Percentiles rank a stretch among this genome's conserved stretches.
These are phyloP conservation scores for Mycena epipterygia DNA, from an alignment of 768 basidiomycete species.

Conservation along the genomic window DNA sequence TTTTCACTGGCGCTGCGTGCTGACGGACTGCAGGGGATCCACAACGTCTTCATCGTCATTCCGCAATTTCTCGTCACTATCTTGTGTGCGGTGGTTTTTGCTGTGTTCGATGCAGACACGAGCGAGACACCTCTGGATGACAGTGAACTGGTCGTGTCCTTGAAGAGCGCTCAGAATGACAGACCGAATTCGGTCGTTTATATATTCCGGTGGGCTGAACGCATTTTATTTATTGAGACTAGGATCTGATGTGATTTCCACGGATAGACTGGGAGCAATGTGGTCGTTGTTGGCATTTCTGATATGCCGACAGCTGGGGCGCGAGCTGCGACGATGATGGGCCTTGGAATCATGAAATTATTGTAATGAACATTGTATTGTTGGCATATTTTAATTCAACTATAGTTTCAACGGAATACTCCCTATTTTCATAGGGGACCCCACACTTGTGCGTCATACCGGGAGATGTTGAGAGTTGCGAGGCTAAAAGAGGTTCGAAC, in stretches of 20 bases:
- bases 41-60: slow-evolving; percentile 93
- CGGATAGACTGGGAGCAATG: slow-evolving; percentile 73
- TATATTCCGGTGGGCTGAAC: slow-evolving; percentile 74
- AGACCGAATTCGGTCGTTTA: slow-evolving; percentile 79
- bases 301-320: slow-evolving; percentile 65
- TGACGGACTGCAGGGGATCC: slow-evolving; percentile 77
- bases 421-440: too few species aligned
- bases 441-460: too few species aligned
- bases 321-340: slow-evolving; percentile 48
- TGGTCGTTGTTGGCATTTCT: slow-evolving; percentile 66
- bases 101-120: slow-evolving; percentile 74
- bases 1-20: not conserved
- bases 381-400: too few species aligned
- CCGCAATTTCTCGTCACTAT: slow-evolving; percentile 95
- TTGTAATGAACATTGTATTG: too few species aligned
- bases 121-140: slow-evolving; percentile 30
- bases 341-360: too few species aligned
- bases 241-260: too few species aligned
- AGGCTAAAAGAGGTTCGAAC: too few species aligned
- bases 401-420: too few species aligned
- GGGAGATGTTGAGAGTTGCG: too few species aligned
- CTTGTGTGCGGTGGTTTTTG: slow-evolving; percentile 88
- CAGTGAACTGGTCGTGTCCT: too few species aligned
- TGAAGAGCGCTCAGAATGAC: slow-evolving; percentile 36
- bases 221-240: not conserved